These are phyloP conservation scores for Rhodotorula taiwanensis DNA, from an alignment of 768 basidiomycete genomes.

Conservation along the genomic window DNA sequence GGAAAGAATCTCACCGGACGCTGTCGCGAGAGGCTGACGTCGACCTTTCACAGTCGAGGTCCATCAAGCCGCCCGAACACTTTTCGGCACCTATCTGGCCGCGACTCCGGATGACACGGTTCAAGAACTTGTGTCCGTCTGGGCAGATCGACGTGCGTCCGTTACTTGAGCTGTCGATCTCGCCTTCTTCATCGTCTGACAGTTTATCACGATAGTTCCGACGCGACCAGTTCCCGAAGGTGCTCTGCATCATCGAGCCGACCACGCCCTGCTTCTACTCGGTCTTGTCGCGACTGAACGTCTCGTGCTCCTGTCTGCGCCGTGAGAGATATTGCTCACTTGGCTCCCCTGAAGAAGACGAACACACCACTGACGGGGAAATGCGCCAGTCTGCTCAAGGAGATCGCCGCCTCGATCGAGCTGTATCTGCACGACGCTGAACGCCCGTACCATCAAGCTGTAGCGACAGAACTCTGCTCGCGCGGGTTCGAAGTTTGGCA, in stretches of 20 bases:
- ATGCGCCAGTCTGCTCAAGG: slow-evolving; percentile 64
- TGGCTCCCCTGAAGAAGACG: no score
- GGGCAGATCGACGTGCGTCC: slow-evolving; percentile 19
- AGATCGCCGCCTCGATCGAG: slow-evolving; percentile 74
- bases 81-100: slow-evolving; percentile 70
- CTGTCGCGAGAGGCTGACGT: not conserved
- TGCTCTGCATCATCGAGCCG: slow-evolving; percentile 50
- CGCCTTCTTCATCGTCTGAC: not conserved
- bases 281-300: slow-evolving; percentile 77
- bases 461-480: slow-evolving; percentile 80
- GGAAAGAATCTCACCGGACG: not conserved
- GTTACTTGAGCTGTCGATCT: not conserved
- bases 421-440: slow-evolving; percentile 63
- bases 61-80: slow-evolving; percentile 63
- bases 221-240: not conserved
- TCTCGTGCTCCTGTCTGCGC: slow-evolving; percentile 64
- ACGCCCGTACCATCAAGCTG: slow-evolving; percentile 53
- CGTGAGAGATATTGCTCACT: slow-evolving; percentile 49
- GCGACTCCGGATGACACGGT: slow-evolving; percentile 64
- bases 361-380: no score
- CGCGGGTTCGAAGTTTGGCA: slow-evolving; percentile 93
- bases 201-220: no score
- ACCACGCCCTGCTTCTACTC: slow-evolving; percentile 67
- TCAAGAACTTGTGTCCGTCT: slow-evolving; percentile 39
- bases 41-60: slow-evolving; percentile 54